Evolutionary conservation across 352 stramenopile genomes (phyloP), one percentile per base, ranked within the genome.

Genomic region (Halophytophthora batemanensis): DNA sequence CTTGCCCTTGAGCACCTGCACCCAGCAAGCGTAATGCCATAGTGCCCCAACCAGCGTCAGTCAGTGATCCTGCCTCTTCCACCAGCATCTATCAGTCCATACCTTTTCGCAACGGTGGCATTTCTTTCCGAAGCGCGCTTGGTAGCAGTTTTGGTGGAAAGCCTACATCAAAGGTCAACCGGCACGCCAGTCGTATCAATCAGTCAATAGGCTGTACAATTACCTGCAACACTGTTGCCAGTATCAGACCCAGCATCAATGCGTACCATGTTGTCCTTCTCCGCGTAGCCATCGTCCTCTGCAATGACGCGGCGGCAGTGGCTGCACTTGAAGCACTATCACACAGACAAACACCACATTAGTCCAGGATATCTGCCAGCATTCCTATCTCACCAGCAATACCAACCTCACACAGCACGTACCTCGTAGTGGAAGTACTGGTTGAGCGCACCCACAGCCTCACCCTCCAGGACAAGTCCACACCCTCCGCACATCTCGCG

Each of bases 391-490:
- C 35, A 29, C 2, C 21, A 15, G 31, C 19, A 10, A 33, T 10
- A 47, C 25, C 25, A 31, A 8, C 25, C 25, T 45, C 14, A 6
- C 28, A 49, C n/a, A 45, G 12, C 2, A 59, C 64, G 18, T 52
- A 82, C 77, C 71, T 92, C 74, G 47, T 84, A 82, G 52, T 93
- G 82, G 61, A 89, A 93, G 56, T 88, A 93, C 34, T 87, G 71
- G 65, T 86, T 85, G 34, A 93, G 35, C 12, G 82, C 82, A n/a
- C 77, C 79, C 42, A 93, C 73, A 17, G 82, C 82, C 68, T 93
- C 82, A 22, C 82, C 82, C 47, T 93, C 78, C 19, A 93, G 66
- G 14, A 90, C 78, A 28, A 69, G 64, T 2, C 67, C 66, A 46
- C 82, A 93, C 21, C 77, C 82, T 47, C 77, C 82, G 39, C 82